These are phyloP conservation scores for Carex pumila DNA, from an alignment of 176 grass and related monocot species.

Conservation along the genomic window DNA sequence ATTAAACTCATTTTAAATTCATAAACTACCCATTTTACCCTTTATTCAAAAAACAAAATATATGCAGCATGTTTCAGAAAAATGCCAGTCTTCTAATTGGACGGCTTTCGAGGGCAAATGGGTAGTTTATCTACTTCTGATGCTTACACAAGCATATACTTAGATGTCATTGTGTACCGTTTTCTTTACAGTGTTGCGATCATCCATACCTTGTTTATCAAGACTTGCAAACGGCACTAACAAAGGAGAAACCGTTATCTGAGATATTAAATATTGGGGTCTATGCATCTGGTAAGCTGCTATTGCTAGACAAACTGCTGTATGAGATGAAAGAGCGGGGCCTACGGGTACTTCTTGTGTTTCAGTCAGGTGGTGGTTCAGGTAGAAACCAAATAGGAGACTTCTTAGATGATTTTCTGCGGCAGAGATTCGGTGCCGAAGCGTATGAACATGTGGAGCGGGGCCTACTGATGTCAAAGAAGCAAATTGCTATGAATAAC, in stretches of 20 bases:
- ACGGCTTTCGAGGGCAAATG: no score
- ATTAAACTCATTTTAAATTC: no score
- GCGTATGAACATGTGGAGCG: conserved; percentile 71
- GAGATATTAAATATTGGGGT: conserved; percentile 81
- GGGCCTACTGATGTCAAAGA: conserved; percentile 51
- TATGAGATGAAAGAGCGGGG: conserved; percentile 37
- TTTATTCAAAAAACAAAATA: no score
- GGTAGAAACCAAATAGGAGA: conserved; percentile 70
- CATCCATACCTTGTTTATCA: conserved; percentile 92
- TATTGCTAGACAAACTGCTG: conserved; percentile 85
- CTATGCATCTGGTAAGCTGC: conserved; percentile 73
- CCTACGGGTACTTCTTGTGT: conserved; percentile 70
- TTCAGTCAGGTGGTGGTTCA: conserved; percentile 58
- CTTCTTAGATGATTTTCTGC: conserved; percentile 84
- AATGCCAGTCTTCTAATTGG: no score
- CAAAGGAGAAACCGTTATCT: conserved; percentile 35
- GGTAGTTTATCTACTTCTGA: no score
- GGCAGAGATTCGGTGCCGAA: conserved; percentile 77
- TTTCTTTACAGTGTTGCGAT: conserved; percentile 75
- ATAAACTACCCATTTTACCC: no score
- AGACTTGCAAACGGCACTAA: conserved; percentile 54
- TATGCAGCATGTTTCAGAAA: no score
- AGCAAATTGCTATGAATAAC: conserved; percentile 57
- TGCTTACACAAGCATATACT: no score
- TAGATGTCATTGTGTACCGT: background rate